Evolutionary conservation across 2,329 filamentous ascomycete species (phyloP).

Genomic region (Xylariaceae sp.): DNA sequence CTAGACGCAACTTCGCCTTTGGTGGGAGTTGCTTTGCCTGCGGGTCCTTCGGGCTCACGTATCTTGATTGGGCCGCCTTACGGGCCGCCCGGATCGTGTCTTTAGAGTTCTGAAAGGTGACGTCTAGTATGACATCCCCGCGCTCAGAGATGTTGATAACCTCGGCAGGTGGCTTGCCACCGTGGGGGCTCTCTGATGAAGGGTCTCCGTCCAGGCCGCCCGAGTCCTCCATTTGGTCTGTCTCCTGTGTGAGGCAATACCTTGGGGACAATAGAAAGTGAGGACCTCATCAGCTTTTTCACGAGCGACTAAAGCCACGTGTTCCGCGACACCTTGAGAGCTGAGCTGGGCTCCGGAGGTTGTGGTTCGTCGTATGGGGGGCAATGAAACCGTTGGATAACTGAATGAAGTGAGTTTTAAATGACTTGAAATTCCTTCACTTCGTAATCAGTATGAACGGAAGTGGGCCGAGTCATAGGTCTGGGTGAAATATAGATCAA

Average conservation of each 20-base stretch:
- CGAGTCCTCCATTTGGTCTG: constrained; percentile 31
- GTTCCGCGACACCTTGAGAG: neutral
- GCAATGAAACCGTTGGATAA: neutral
- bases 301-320: neutral
- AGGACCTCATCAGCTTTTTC: constrained; percentile 29
- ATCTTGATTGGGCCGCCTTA: constrained; percentile 32
- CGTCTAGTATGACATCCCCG: constrained; percentile 62
- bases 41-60: constrained; percentile 17
- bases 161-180: constrained; percentile 25
- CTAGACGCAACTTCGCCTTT: constrained; percentile 37
- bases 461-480: neutral
- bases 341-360: neutral
- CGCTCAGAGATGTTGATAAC: constrained; percentile 48
- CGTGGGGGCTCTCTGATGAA: constrained; percentile 13
- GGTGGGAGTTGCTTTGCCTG: constrained; percentile 25
- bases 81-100: constrained; percentile 43
- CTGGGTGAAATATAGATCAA: neutral
- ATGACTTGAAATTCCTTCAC: neutral
- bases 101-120: constrained; percentile 57
- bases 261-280: constrained; percentile 25
- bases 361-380: neutral
- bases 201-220: constrained; percentile 21
- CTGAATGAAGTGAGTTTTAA: neutral
- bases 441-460: neutral
- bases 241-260: constrained; percentile 34